Conservation (phyloP, 768 basidiomycete species). For the Rossbeevera mucosa region DNA sequence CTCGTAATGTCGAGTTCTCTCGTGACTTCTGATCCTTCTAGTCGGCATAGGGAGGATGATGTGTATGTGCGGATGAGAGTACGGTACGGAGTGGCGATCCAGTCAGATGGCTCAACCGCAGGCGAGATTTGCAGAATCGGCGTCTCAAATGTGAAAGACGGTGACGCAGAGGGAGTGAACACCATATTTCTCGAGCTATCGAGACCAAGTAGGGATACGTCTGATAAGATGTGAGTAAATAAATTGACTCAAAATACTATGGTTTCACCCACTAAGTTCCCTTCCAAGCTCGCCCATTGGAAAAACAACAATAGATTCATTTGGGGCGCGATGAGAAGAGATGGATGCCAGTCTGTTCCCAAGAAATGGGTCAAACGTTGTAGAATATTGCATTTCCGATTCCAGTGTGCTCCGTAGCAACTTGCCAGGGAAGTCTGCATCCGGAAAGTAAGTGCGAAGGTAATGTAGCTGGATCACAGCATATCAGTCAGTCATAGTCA, state of each 20-base stretch:
- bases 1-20: conserved; percentile 38
- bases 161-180: conserved; percentile 35
- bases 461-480: conserved; percentile 54
- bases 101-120: conserved; percentile 21
- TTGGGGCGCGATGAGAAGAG: conserved; percentile 22
- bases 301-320: conserved; percentile 44
- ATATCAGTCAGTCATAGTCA: neutral
- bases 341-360: conserved; percentile 52
- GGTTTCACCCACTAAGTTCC: conserved; percentile 52
- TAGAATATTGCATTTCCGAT: conserved; percentile 31
- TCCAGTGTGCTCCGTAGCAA: conserved; percentile 55
- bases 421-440: conserved; percentile 68
- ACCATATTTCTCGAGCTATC: conserved; percentile 13
- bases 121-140: conserved; percentile 62
- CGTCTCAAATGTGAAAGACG: conserved; percentile 51
- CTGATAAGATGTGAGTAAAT: conserved; percentile 31
- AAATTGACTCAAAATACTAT: neutral
- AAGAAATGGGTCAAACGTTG: conserved; percentile 50
- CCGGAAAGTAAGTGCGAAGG: conserved; percentile 65
- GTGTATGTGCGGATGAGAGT: conserved; percentile 44
- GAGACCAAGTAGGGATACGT: conserved; percentile 42
- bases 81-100: conserved; percentile 13
- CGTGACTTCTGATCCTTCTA: conserved; percentile 22
- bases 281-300: conserved; percentile 57
- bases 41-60: conserved; percentile 37